phyloP scores from a whole-genome alignment of 768 basidiomycete species.

The Suillus occidentalis region DNA sequence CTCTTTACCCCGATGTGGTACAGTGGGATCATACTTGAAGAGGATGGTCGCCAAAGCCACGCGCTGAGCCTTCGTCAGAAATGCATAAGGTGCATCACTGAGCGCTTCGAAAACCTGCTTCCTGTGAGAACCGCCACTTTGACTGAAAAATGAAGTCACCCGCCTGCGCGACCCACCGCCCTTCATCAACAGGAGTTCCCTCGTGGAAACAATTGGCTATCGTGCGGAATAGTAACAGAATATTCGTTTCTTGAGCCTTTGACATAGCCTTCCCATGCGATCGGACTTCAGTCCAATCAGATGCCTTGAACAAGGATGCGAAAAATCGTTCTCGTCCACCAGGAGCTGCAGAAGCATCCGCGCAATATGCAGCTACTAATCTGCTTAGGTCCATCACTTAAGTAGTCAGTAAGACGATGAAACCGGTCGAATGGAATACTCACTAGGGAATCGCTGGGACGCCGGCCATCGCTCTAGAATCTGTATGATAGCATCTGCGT shows the following conservation, averaged over 20 bases:
- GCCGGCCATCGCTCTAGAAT: conserved; percentile 76
- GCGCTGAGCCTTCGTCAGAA: conserved; percentile 67
- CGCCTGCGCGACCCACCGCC: conserved; percentile 55
- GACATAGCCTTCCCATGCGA: conserved; percentile 55
- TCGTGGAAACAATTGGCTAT: conserved; percentile 80
- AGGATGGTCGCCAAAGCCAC: conserved; percentile 78
- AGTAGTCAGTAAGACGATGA: not conserved
- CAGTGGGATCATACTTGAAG: conserved; percentile 71
- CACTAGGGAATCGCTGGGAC: conserved; percentile 72
- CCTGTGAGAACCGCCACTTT: conserved; percentile 12
- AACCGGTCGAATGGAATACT: conserved; percentile 8
- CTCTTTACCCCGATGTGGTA: not conserved
- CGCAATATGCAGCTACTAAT: conserved; percentile 65
- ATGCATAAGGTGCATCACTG: conserved; percentile 47
- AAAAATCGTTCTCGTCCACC: conserved; percentile 53
- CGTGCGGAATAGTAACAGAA: conserved; percentile 74
- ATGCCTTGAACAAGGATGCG: conserved; percentile 61
- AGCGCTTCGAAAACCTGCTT: conserved; percentile 60
- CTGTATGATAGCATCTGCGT: conserved; percentile 61
- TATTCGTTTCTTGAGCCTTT: conserved; percentile 83
- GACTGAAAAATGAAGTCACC: conserved; percentile 1
- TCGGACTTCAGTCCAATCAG: conserved; percentile 53
- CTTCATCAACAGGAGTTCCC: conserved; percentile 40
- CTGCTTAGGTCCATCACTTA: conserved; percentile 86
- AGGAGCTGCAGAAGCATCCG: conserved; percentile 47